Conservation (phyloP, 306 rosid genomes). For the Fragaria ananassa region DNA sequence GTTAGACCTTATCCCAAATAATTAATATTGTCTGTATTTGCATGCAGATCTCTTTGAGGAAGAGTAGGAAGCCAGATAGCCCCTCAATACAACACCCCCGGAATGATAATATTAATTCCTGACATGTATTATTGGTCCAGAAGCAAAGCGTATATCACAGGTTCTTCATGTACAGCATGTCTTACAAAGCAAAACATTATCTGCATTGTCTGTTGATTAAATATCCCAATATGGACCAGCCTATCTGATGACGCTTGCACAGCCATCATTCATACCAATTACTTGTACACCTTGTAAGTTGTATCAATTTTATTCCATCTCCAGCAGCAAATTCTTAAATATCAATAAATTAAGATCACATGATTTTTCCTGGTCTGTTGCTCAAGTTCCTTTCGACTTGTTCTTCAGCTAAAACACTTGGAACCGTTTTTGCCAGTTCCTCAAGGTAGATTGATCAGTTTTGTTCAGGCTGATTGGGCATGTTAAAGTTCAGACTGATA, state of each 20-base stretch:
- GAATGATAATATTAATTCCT: constrained; percentile 33
- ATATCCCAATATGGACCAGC: constrained; percentile 24
- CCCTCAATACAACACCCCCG: constrained; percentile 30
- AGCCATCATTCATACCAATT: background rate
- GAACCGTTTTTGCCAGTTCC: background rate
- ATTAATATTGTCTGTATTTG: constrained; percentile 22
- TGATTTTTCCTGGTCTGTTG: background rate
- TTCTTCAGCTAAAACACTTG: background rate
- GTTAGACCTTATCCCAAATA: constrained; percentile 4
- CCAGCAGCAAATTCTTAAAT: background rate
- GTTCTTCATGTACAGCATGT: constrained; percentile 33
- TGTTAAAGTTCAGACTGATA: too few relatives aligned
- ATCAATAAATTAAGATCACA: constrained; percentile 13
- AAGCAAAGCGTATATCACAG: constrained; percentile 25
- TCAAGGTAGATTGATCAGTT: too few relatives aligned
- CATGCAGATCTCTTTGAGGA: constrained; percentile 71
- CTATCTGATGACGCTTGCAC: constrained; percentile 11
- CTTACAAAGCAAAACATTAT: constrained; percentile 9
- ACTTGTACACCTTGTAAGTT: constrained; percentile 4
- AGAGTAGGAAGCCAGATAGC: constrained; percentile 42
- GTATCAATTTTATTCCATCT: background rate
- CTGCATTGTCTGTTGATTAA: background rate
- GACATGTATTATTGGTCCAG: constrained; percentile 23
- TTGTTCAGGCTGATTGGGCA: too few relatives aligned
- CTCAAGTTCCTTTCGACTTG: background rate